Evolutionary conservation across 345 rosid genomes (phyloP).

Genomic region (Lumnitzera racemosa): DNA sequence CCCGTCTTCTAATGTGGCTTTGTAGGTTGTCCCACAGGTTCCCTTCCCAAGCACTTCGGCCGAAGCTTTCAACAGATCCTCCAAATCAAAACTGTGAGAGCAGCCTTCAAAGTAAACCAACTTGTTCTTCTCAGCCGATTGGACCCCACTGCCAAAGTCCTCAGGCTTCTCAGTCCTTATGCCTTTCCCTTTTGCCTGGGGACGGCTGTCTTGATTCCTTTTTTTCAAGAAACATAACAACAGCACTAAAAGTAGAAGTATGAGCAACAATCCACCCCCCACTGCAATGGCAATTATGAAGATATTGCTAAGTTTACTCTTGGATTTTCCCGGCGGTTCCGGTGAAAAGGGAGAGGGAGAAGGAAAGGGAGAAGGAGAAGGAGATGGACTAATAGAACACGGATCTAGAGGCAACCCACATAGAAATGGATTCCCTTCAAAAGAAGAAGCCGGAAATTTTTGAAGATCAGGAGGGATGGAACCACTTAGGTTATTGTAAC

Average conservation of each 20-base stretch:
- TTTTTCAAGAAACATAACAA: constrained; percentile 52
- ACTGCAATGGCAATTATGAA: constrained; percentile 57
- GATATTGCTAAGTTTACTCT: constrained; percentile 43
- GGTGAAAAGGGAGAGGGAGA: constrained; percentile 19
- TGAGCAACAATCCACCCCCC: constrained; percentile 44
- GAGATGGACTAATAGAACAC: constrained; percentile 44
- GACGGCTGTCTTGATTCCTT: constrained; percentile 26
- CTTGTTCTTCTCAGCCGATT: constrained; percentile 94
- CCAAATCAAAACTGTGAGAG: constrained; percentile 73
- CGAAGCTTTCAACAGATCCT: constrained; percentile 88
- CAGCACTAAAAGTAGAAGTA: constrained; percentile 37
- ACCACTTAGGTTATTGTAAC: constrained; percentile 70
- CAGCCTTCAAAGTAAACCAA: constrained; percentile 87
- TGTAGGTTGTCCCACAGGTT: constrained; percentile 84
- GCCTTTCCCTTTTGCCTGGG: constrained; percentile 41
- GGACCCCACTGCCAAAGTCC: constrained; percentile 91
- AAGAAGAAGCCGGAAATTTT: constrained; percentile 62
- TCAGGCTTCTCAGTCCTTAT: constrained; percentile 53
- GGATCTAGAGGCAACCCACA: constrained; percentile 64
- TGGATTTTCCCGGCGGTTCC: constrained; percentile 9
- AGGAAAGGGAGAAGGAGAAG: constrained; percentile 32
- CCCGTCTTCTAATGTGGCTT: constrained; percentile 90
- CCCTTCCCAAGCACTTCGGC: constrained; percentile 98
- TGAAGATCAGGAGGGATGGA: constrained; percentile 59
- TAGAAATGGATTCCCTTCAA: constrained; percentile 54